Base-by-base conservation (phyloP, 2,329 filamentous ascomycete genomes). In the Aspergillus sp. region DNA sequence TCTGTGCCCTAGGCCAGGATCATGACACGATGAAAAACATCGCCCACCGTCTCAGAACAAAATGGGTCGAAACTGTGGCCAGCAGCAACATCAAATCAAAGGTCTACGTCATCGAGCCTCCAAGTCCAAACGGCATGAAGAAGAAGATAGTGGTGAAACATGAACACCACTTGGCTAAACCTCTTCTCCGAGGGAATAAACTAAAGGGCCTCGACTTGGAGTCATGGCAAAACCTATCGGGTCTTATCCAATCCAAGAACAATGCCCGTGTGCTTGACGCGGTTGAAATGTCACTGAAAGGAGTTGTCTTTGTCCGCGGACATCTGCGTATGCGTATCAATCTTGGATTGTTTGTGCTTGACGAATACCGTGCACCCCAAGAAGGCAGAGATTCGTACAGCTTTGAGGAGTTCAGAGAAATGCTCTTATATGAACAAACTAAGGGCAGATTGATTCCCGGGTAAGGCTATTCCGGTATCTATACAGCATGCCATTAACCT, bases 291-390 rank as follows among this genome's bases (percentile, higher is more conserved):
- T 68, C 65, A 14, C 57, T 75, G 17, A 62, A 61, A 26, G 62
- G 62, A 8, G 58, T 72, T 46, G 59, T 64, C 4, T 65, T 65
- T 42, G 61, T 71, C 16, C 62, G 65, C 45, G 66, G 69, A 24
- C 65, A 71, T 51, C 53, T 73, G 32, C 70, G 70, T 10, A 73
- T 77, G 71, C 66, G 74, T 36, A 65, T 74, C 2, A 72, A 72
- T 20, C 68, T 77, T 45, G 75, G 75, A 4, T 64, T 66, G 3
- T 72, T 77, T 49, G 62, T 72, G 3, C 64, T 77, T 20, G 63
- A 69, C 9, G 58, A 66, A 11, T 76, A 71, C 48, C 65, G 65
- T 13, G 47, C 55, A 16, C 65, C 71, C 0, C 47, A 58, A 2
- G 55, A 67, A 30, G 58, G 55, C 10, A 61, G 59, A 32, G 20